A percentile compares a stretch with the other conserved stretches of the same genome.
Conservation (phyloP, 306 rosid species). For the peach (Prunus persica) region Prunus_persica_NCBIv2 NC_034009.1:47378001-47378500, state of each 20-base stretch:
- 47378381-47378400: conserved; percentile 16
- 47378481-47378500: conserved; percentile 84
- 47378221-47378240: conserved; percentile 90
- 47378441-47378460: conserved; percentile 74
- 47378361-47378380: conserved; percentile 12
- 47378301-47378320: conserved; percentile 70
- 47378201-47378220: conserved; percentile 95
- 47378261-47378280: conserved; percentile 84
- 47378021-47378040: background rate
- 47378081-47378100: background rate
- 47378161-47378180: conserved; percentile 12
- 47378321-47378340: conserved; percentile 29
- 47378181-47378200: conserved; percentile 18
- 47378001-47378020: background rate
- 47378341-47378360: conserved; percentile 10
- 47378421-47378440: conserved; percentile 59
- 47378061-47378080: background rate
- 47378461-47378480: conserved; percentile 73
- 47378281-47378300: conserved; percentile 48
- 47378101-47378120: background rate
- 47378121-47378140: conserved; percentile 11
- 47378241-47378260: conserved; percentile 91
- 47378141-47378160: conserved; percentile 5
- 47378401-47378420: conserved; percentile 18
- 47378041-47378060: background rate